Evolutionary conservation across 169 alveolate species (phyloP).

Genomic region (Plasmodium fragile): DNA sequence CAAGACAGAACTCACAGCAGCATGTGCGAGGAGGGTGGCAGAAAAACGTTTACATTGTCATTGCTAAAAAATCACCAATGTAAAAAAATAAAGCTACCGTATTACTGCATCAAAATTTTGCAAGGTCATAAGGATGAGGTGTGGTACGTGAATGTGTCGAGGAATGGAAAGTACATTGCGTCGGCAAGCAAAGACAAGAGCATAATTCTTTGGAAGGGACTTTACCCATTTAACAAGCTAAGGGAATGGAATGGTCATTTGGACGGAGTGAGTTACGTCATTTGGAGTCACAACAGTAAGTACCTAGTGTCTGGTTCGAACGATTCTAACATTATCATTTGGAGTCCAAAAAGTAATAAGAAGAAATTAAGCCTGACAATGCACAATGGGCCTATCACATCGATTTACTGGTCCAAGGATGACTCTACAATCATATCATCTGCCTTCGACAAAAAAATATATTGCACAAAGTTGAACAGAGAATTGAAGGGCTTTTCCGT

Average conservation of each 20-base stretch:
- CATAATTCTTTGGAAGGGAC: constrained; percentile 80
- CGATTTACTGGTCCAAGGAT: constrained; percentile 80
- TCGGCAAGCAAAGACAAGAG: constrained; percentile 83
- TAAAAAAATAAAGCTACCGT: constrained; percentile 65
- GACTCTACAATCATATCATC: constrained; percentile 77
- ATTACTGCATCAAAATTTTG: constrained; percentile 77
- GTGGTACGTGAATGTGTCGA: constrained; percentile 84
- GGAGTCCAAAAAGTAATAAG: constrained; percentile 80
- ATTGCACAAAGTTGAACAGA: constrained; percentile 71
- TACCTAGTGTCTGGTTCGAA: constrained; percentile 79
- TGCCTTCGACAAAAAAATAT: constrained; percentile 80
- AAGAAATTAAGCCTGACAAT: constrained; percentile 77
- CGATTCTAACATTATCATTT: constrained; percentile 80
- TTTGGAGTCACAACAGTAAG: constrained; percentile 82
- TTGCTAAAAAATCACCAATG: constrained; percentile 81
- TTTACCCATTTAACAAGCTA: constrained; percentile 78
- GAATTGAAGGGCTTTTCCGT: constrained; percentile 66
- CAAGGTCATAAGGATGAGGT: constrained; percentile 85
- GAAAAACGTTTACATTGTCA: constrained; percentile 74
- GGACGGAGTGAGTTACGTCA: constrained; percentile 80
- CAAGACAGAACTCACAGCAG: neutral
- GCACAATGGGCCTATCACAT: constrained; percentile 77
- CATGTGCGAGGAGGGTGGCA: constrained; percentile 75
- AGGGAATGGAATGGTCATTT: constrained; percentile 82
- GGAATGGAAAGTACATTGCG: constrained; percentile 81